Conservation (phyloP, 768 basidiomycete genomes). For the Suillus weaverae region DNA sequence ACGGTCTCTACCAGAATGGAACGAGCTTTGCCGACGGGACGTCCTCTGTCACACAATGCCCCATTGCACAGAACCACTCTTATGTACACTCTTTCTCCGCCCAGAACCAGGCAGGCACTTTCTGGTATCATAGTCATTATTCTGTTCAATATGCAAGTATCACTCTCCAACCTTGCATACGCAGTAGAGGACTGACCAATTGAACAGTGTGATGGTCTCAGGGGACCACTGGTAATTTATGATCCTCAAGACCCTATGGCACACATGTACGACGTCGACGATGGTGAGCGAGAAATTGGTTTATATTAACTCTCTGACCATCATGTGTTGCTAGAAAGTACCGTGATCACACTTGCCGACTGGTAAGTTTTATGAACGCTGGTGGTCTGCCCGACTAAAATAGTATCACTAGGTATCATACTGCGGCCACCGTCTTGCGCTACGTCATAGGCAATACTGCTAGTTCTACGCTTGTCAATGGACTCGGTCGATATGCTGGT, state of each 20-base stretch:
- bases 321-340: slow-evolving; percentile 23
- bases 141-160: slow-evolving; percentile 36
- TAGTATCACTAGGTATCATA: slow-evolving; percentile 18
- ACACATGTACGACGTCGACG: slow-evolving; percentile 43
- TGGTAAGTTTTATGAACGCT: slow-evolving; percentile 22
- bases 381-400: neutral
- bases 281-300: slow-evolving; percentile 27
- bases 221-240: slow-evolving; percentile 39
- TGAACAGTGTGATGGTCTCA: slow-evolving; percentile 22
- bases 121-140: slow-evolving; percentile 38
- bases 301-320: neutral
- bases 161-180: slow-evolving; percentile 1
- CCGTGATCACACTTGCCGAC: slow-evolving; percentile 46
- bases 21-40: slow-evolving; percentile 49
- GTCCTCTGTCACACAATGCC: slow-evolving; percentile 35
- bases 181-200: neutral
- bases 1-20: slow-evolving; percentile 46
- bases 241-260: slow-evolving; percentile 41
- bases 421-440: slow-evolving; percentile 22
- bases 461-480: slow-evolving; percentile 39
- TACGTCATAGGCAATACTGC: slow-evolving; percentile 13
- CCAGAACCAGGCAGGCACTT: slow-evolving; percentile 26
- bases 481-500: slow-evolving; percentile 36
- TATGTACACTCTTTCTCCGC: slow-evolving; percentile 27
- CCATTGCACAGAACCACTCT: slow-evolving; percentile 17